Evolutionary conservation across 208 protist genomes (phyloP).

Genomic region (Acanthamoeba lenticulata): DNA sequence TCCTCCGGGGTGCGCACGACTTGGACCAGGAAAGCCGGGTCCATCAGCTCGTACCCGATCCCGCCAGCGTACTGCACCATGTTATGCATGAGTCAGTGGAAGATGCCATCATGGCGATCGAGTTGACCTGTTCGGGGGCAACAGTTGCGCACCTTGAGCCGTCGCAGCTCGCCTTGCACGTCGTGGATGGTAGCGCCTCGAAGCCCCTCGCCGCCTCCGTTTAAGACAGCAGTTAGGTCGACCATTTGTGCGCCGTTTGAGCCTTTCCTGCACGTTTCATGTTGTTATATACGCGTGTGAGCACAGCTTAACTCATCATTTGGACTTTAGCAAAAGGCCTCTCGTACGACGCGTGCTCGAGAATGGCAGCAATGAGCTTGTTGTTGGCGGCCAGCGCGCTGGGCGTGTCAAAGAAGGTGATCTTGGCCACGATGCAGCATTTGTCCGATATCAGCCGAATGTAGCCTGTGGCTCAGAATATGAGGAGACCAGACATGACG

Average conservation of each 20-base stretch:
- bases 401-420: conserved; percentile 2
- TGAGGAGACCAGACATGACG: not conserved
- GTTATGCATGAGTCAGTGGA: not conserved
- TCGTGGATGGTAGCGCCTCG: not conserved
- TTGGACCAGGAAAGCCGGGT: not conserved
- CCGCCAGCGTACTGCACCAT: not conserved
- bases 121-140: too few relatives aligned
- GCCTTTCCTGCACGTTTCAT: not conserved
- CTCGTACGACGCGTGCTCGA: not conserved
- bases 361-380: conserved; percentile 12
- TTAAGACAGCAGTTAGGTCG: not conserved
- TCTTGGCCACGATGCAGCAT: not conserved
- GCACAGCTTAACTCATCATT: not conserved
- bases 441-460: not conserved
- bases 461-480: not conserved
- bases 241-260: not conserved
- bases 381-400: not conserved
- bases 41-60: not conserved
- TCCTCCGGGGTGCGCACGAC: not conserved
- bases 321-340: too few relatives aligned
- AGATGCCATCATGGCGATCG: too few relatives aligned
- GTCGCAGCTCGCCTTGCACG: not conserved
- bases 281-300: not conserved
- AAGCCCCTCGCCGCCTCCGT: not conserved
- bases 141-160: not conserved